These are phyloP conservation scores for Chaetomium olivaceum DNA, from an alignment of 2,329 filamentous ascomycete genomes.

Conservation along the genomic window DNA sequence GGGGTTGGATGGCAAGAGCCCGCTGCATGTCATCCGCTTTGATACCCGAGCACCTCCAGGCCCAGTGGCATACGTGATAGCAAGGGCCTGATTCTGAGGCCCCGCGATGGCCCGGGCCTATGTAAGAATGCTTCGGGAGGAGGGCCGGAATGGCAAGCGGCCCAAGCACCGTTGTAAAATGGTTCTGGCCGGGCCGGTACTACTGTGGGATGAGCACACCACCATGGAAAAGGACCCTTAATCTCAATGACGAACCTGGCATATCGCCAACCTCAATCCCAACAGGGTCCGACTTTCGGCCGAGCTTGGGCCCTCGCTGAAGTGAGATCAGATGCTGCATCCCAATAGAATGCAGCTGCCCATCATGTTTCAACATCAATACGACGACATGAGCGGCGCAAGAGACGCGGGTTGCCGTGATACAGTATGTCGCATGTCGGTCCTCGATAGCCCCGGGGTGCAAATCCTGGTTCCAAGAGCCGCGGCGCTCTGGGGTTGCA, in stretches of 20 bases:
- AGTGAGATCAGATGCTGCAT: conserved; percentile 13
- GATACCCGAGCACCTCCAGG: conserved; percentile 4
- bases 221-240: neutral
- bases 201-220: conserved; percentile 9
- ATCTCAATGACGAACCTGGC: neutral
- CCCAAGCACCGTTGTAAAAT: conserved; percentile 6
- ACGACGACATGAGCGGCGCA: neutral
- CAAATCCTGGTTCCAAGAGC: neutral
- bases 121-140: neutral
- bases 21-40: conserved; percentile 13
- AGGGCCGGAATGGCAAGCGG: conserved; percentile 8
- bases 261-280: neutral
- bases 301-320: neutral
- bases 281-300: neutral
- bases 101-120: neutral
- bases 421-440: neutral
- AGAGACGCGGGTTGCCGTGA: neutral
- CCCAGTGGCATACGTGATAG: neutral
- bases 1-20: conserved; percentile 4
- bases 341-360: neutral
- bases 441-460: neutral
- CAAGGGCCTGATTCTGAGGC: neutral
- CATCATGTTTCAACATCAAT: conserved; percentile 4
- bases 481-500: neutral
- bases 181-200: neutral